Evolutionary conservation across 176 grass and related monocot species (phyloP), one percentile per base, ranked within the genome.

Genomic region (Oryza officinalis): DNA sequence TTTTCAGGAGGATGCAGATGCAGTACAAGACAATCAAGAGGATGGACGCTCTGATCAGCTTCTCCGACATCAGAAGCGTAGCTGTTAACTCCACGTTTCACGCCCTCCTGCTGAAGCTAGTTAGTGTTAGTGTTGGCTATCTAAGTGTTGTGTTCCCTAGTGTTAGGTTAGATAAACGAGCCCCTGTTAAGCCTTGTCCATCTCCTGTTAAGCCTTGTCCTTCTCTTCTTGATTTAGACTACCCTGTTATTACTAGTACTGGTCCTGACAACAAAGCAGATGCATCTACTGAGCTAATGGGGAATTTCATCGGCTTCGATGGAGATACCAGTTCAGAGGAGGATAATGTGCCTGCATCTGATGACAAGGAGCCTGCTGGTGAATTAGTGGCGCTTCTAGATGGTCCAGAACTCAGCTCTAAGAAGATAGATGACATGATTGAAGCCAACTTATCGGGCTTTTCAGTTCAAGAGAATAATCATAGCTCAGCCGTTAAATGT

Each of bases 61-160:
- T 77, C 77, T 91, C 65, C 86, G 82, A 72, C 89, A 77, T 82
- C 38, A 91, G 37, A 91, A 91, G 47, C 86, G 86, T 37, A 91
- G 67, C 74, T 91, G 86, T 72, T 91, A 82, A 50, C 77, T 82
- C 86, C 60, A 5, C 26, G 13, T 20, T 73, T 45, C 81, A 43
- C 15, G 5, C 72, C 45, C 22, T 85, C 46, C 72, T 88, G 44
- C 66, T 85, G 20, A 91, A 78, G 77, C 46, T 91, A 54, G 35
- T 81, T 35, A 81, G 59, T 81, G 33, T 61, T 74, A 40, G 65
- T 67, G 13, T 76, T 44, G 81, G 81, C 6, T 91, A 88, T 85
- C 67, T 88, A 67, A 38, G 72, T 22, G 18, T 81, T 6, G 4
- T 85, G 72, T 82, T 85, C 74, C 72, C 43, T 64, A 88, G 77